phyloP scores from a whole-genome alignment of 78 protist species.

The Salpingoeca rosetta region DNA sequence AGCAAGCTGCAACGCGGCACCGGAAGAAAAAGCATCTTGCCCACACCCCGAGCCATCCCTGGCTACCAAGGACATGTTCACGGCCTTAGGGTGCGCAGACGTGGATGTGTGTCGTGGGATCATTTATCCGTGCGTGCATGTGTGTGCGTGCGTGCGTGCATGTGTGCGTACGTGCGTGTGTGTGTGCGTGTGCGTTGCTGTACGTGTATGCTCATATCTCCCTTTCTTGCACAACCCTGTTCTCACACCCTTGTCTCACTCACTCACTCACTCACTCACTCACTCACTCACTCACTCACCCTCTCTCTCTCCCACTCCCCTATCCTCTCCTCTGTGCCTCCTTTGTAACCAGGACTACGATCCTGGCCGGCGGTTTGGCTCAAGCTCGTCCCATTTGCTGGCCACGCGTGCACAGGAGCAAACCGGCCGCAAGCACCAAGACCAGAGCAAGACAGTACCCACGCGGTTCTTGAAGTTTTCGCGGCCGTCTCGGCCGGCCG shows the following conservation, averaged over 20 bases:
- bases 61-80: background rate
- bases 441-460: no score
- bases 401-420: no score
- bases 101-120: background rate
- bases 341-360: background rate
- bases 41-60: background rate
- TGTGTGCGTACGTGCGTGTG: background rate
- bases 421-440: no score
- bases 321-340: background rate
- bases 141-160: background rate
- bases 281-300: conserved; percentile 16
- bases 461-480: no score
- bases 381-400: no score
- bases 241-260: background rate
- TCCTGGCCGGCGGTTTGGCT: no score
- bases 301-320: conserved; percentile 19
- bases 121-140: background rate
- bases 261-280: conserved; percentile 16
- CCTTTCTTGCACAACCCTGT: background rate
- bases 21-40: background rate
- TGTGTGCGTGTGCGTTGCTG: background rate
- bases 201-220: background rate
- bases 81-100: background rate
- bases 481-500: no score
- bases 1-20: background rate